Evolutionary conservation across 352 stramenopile species (phyloP).

Genomic region (Globisporangium viniferum): DNA sequence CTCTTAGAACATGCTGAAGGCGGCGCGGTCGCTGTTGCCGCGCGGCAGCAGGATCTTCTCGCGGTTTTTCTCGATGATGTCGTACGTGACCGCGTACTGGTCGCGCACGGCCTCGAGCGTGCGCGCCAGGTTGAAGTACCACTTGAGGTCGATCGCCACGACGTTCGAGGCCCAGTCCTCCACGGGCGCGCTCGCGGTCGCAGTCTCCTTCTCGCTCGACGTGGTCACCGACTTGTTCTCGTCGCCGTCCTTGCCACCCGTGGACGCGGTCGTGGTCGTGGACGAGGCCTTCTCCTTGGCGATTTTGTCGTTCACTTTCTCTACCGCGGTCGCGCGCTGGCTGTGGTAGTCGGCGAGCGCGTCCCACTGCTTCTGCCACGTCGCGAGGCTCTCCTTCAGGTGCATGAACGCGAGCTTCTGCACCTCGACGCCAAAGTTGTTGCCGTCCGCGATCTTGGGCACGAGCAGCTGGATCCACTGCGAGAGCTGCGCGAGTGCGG

Average conservation of each 20-base stretch:
- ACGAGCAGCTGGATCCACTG: slow-evolving; percentile 76
- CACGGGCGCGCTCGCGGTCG: slow-evolving; percentile 23
- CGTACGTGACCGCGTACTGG: slow-evolving; percentile 68
- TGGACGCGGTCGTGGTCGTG: slow-evolving; percentile 51
- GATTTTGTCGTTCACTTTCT: slow-evolving; percentile 73
- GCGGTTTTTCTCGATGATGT: slow-evolving; percentile 78
- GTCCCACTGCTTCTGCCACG: slow-evolving; percentile 80
- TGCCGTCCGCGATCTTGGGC: slow-evolving; percentile 76
- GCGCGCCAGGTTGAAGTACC: slow-evolving; percentile 74
- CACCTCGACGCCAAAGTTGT: slow-evolving; percentile 88
- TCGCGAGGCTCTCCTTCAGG: slow-evolving; percentile 58
- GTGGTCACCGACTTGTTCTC: slow-evolving; percentile 68
- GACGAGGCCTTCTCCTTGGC: slow-evolving; percentile 57
- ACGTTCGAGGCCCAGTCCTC: slow-evolving; percentile 66
- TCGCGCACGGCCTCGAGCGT: slow-evolving; percentile 71
- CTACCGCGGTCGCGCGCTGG: slow-evolving; percentile 53
- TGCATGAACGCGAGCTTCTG: slow-evolving; percentile 73
- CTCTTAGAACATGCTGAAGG: slow-evolving; percentile 83
- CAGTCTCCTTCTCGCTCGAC: slow-evolving; percentile 55
- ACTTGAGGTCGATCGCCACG: slow-evolving; percentile 81
- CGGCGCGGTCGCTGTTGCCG: slow-evolving; percentile 58
- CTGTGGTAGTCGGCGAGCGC: slow-evolving; percentile 65
- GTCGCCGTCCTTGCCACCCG: slow-evolving; percentile 64
- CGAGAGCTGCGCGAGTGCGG: slow-evolving; percentile 48
- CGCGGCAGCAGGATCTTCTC: slow-evolving; percentile 77